Percentiles rank a stretch among this genome's conserved stretches.
These are phyloP conservation scores for Leptodontidium sp. DNA, from an alignment of 2,329 filamentous ascomycete species.

Conservation along the genomic window DNA sequence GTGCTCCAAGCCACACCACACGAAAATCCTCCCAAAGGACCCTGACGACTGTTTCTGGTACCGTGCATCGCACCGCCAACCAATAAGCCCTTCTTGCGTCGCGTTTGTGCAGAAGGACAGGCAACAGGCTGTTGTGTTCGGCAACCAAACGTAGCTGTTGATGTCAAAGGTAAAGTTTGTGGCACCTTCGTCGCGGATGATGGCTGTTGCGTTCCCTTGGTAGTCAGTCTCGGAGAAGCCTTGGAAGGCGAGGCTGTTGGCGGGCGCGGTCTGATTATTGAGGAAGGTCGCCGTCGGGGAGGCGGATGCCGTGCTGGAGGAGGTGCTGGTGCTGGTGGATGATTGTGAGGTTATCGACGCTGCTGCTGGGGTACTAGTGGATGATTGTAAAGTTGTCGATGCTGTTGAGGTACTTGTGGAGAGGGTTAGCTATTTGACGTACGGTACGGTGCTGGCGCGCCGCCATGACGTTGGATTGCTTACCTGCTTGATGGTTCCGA, in stretches of 20 bases:
- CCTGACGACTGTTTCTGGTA: neutral
- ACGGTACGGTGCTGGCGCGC: neutral
- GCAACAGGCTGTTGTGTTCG: neutral
- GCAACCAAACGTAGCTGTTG: neutral
- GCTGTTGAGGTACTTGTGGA: neutral
- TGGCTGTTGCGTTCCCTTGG: neutral
- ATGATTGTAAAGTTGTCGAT: neutral
- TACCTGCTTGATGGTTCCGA: neutral
- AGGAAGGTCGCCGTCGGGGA: neutral
- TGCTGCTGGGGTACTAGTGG: neutral
- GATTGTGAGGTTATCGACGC: neutral
- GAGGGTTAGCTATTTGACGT: neutral
- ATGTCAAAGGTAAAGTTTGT: neutral
- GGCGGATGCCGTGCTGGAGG: neutral
- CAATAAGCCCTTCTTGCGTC: neutral
- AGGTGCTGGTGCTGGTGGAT: neutral
- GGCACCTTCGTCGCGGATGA: neutral
- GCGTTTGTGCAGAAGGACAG: neutral
- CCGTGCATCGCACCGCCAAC: neutral
- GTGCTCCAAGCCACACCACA: neutral
- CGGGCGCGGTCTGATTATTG: neutral
- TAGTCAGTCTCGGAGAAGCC: neutral
- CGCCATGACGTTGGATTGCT: neutral
- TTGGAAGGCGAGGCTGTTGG: neutral
- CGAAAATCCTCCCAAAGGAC: neutral